These are phyloP conservation scores for Phytophthora pseudosyringae DNA, from an alignment of 352 stramenopile genomes.

Conservation along the genomic window DNA sequence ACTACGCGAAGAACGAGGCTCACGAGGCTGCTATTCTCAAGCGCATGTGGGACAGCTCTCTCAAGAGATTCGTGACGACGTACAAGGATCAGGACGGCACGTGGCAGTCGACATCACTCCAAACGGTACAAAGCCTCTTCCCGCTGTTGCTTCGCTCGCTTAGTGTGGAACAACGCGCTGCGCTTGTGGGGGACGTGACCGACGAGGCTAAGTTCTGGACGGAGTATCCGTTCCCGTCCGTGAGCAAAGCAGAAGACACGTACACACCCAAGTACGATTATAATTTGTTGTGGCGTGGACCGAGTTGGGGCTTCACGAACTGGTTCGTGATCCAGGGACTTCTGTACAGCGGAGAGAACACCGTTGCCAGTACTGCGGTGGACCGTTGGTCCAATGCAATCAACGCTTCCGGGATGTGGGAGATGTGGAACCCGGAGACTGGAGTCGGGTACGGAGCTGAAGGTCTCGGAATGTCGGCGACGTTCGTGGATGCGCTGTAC, in stretches of 20 bases:
- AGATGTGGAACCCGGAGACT: slow-evolving; percentile 34
- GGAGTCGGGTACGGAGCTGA: slow-evolving; percentile 29
- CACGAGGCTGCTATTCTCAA: slow-evolving; percentile 22
- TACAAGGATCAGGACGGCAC: slow-evolving; percentile 35
- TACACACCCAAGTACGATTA: slow-evolving; percentile 34
- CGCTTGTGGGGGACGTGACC: slow-evolving; percentile 24
- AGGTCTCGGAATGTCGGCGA: slow-evolving; percentile 26
- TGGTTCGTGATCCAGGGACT: slow-evolving; percentile 33
- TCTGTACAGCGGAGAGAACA: slow-evolving; percentile 20
- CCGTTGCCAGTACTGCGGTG: slow-evolving; percentile 22
- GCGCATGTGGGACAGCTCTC: slow-evolving; percentile 25
- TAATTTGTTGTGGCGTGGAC: slow-evolving; percentile 28
- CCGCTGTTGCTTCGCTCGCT: slow-evolving; percentile 28
- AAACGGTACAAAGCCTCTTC: slow-evolving; percentile 28
- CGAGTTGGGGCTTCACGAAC: slow-evolving; percentile 32
- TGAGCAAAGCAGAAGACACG: slow-evolving; percentile 26
- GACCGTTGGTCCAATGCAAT: slow-evolving; percentile 26
- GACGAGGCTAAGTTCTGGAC: slow-evolving; percentile 28
- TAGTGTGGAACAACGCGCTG: slow-evolving; percentile 14
- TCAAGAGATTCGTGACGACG: slow-evolving; percentile 27
- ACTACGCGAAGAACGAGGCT: slow-evolving; percentile 27
- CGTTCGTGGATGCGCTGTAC: slow-evolving; percentile 28
- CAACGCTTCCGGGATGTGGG: slow-evolving; percentile 24
- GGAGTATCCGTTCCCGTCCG: slow-evolving; percentile 30
- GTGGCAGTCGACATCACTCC: slow-evolving; percentile 30